Evolutionary conservation across 1,284 basidiomycete species (phyloP).

Genomic region (Microbotryum scabiosae): DNA sequence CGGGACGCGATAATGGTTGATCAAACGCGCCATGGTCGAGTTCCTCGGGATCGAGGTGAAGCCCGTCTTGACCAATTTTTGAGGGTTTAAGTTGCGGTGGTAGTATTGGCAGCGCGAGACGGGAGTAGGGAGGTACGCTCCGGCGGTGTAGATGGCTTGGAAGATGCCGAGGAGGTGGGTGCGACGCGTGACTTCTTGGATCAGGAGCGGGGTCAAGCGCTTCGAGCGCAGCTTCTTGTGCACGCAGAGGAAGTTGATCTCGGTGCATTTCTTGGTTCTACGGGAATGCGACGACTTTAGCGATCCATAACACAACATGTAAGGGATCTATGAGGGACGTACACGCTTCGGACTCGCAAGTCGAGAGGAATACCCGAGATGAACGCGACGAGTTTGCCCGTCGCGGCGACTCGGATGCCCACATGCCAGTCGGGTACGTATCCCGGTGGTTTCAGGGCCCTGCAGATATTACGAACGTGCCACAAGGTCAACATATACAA

Average conservation of each 20-base stretch:
- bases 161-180: constrained; percentile 84
- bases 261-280: constrained; percentile 64
- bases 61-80: constrained; percentile 82
- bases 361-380: constrained; percentile 89
- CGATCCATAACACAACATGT: neutral
- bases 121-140: constrained; percentile 82
- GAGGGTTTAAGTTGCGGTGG: constrained; percentile 85
- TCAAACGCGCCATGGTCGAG: constrained; percentile 78
- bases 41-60: constrained; percentile 80
- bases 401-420: constrained; percentile 75
- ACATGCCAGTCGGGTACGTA: constrained; percentile 92
- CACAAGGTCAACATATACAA: too few species aligned
- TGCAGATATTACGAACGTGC: constrained; percentile 38
- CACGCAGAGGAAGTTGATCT: constrained; percentile 97
- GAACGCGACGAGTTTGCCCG: constrained; percentile 92
- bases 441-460: constrained; percentile 90
- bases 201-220: constrained; percentile 88
- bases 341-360: constrained; percentile 71
- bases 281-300: neutral
- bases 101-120: constrained; percentile 71
- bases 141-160: constrained; percentile 95
- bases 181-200: constrained; percentile 95
- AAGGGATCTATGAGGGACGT: constrained; percentile 36
- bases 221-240: constrained; percentile 97
- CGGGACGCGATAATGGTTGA: constrained; percentile 61